Base-by-base conservation (phyloP, 306 rosid species). In the Vigna unguiculata region DNA sequence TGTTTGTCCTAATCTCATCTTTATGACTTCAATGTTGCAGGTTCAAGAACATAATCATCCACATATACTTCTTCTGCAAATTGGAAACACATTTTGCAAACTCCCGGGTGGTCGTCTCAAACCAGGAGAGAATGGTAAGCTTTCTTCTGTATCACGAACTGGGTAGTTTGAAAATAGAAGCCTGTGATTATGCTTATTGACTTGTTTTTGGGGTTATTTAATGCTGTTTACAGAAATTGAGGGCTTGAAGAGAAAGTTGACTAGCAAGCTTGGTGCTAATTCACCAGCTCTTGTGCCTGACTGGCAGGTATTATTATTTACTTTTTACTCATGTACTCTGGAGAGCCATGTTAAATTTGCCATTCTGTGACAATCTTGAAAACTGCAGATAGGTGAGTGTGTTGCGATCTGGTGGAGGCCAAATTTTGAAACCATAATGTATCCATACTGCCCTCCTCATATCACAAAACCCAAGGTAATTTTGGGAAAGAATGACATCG, bases 341-440 rank as follows among this genome's bases (percentile, higher is more conserved):
- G 34, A 52, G 19, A 58, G 15, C 21, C 21, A 40, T 61, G 34
- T 38, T 81, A 20, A 49, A 64, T 40, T 76, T 66, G 15, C 25
- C 4, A 53, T 34, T 76, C 6, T 14, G 22, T 68, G 12, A 25
- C 36, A 40, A 32, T 77, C 32, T 51, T 54, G 53, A 17, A 34
- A 69, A 38, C 38, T 81, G 85, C 96, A 96, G 99, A 93, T 93
- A 48, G 98, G 99, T 68, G 99, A 96, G 67, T 93, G 99, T 58
- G 99, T 96, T 75, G 98, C 99, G 24, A 93, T 80, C 86, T 96
- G 99, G 99, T 96, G 99, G 99, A 93, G 99, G 82, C 99, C 98
- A 73, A 96, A 96, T 84, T 96, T 96, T 78, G 99, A 96, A 78
- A 96, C 97, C 78, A 90, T 91, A 21, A 93, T 96, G 99, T 96